Percentiles rank a stretch among this genome's conserved stretches.
These are phyloP conservation scores for Ophiocordyceps camponoti-floridani DNA, from an alignment of 2,329 filamentous ascomycete genomes.

Conservation along the genomic window DNA sequence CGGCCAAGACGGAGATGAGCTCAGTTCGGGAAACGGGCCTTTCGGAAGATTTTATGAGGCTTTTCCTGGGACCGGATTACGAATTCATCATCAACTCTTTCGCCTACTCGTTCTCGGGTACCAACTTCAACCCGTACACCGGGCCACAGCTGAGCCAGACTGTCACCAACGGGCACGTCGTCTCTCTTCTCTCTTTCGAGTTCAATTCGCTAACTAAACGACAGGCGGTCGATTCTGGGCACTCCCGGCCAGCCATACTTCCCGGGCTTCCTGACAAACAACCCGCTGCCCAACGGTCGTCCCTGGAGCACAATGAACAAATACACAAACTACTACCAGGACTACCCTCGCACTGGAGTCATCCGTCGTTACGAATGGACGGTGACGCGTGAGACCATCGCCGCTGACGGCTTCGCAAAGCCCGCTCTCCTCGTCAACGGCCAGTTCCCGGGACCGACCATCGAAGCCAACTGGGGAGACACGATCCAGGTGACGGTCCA, in stretches of 20 bases:
- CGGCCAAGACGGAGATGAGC: no score
- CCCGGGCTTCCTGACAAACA: constrained; percentile 18
- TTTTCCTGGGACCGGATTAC: not conserved
- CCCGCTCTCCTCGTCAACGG: constrained; percentile 43
- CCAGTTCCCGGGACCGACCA: constrained; percentile 46
- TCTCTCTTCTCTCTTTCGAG: not conserved
- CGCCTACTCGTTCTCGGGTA: not conserved
- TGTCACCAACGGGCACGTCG: not conserved
- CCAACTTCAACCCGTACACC: not conserved
- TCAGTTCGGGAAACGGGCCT: not conserved
- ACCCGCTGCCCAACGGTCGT: constrained; percentile 26
- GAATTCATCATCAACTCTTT: not conserved
- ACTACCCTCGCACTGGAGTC: constrained; percentile 32
- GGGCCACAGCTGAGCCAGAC: not conserved
- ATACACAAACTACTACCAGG: constrained; percentile 30
- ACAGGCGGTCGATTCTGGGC: not conserved
- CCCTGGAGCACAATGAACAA: constrained; percentile 31
- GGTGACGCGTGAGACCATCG: constrained; percentile 28
- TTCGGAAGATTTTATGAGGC: not conserved
- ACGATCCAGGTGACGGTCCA: constrained; percentile 45
- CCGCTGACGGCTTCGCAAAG: constrained; percentile 38
- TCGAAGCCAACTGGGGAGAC: constrained; percentile 47
- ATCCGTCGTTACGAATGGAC: constrained; percentile 36
- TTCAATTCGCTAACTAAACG: not conserved
- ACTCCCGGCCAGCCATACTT: not conserved